Evolutionary conservation across 495 filamentous ascomycete species (phyloP).

Genomic region (Neurospora discreta): DNA sequence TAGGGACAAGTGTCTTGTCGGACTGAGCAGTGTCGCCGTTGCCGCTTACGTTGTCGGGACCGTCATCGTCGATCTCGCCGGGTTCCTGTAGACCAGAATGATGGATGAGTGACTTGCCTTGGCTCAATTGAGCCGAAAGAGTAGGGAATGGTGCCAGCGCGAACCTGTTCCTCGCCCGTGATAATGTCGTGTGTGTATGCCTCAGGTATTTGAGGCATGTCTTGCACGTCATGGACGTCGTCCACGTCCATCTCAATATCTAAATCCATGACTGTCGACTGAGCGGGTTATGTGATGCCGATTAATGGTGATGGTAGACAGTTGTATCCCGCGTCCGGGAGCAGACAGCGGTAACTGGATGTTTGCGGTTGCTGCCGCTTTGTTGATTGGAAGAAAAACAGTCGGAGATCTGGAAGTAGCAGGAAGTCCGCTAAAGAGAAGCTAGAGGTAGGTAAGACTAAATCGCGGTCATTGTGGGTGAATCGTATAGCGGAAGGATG

Average conservation of each 20-base stretch:
- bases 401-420: background rate
- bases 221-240: conserved; percentile 44
- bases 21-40: conserved; percentile 7
- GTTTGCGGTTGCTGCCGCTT: background rate
- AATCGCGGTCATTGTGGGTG: background rate
- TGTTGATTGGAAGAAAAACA: background rate
- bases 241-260: conserved; percentile 65
- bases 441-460: background rate
- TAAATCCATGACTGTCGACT: conserved; percentile 49
- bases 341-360: background rate
- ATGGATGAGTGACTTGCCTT: conserved; percentile 5
- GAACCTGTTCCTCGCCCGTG: conserved; percentile 25
- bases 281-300: background rate
- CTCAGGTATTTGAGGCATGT: conserved; percentile 30
- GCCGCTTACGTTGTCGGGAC: conserved; percentile 8
- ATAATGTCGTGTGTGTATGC: conserved; percentile 35
- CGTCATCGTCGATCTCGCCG: conserved; percentile 22
- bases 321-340: background rate
- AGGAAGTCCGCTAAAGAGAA: background rate
- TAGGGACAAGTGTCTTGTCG: conserved; percentile 27
- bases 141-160: background rate
- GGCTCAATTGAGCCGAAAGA: conserved; percentile 7
- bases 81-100: conserved; percentile 20
- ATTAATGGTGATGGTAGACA: background rate
- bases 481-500: background rate